Base-by-base conservation (phyloP, 2,329 filamentous ascomycete species). In the Monilinia fructigena region DNA sequence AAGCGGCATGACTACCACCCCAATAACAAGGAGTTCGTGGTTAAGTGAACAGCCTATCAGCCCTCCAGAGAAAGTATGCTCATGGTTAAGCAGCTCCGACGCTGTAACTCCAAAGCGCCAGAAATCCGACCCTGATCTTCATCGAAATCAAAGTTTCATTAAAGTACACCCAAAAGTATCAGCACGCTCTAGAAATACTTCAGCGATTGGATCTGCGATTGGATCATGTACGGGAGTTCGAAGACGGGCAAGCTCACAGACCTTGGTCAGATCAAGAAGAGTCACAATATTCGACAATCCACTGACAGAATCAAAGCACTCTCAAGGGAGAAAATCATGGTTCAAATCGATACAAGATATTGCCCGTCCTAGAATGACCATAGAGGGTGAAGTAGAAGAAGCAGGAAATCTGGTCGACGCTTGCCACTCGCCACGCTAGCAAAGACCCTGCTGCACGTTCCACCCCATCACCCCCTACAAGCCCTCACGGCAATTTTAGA, bases 151-250 rank as follows among this genome's bases (percentile, higher is more conserved):
- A 45, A 71, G 69, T 55, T 42, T 68, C 2, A 40, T 73, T 5
- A 69, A 64, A 55, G 55, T 59, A 40, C 70, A 71, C 65, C 69
- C 71, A 0, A 66, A 69, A 52, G 69, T 70, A 20, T 48, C 65
- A 38, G 45, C 70, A 42, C 68, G 72, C 26, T 66, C 59, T 58
- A 68, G 68, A 1, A 50, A 68, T 31, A 40, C 60, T 2, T 53
- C 66, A 10, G 53, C 55, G 4, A 65, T 71, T 28, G 72, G 71
- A 4, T 72, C 68, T 38, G 63, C 71, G 1, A 66, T 74, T 52
- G 72, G 72, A 18, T 40, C 65, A 11, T 66, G 65, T 47, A 58
- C 67, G 3, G 63, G 66, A 16, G 67, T 68, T n/a, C 58, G 70
- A 56, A 67, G 68, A 62, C 26, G 63, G 35, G 62, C 35, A 12